Percentiles rank a stretch among this genome's conserved stretches.
phyloP scores from a whole-genome alignment of 2,329 filamentous ascomycete genomes.

The Monilinia laxa region DNA sequence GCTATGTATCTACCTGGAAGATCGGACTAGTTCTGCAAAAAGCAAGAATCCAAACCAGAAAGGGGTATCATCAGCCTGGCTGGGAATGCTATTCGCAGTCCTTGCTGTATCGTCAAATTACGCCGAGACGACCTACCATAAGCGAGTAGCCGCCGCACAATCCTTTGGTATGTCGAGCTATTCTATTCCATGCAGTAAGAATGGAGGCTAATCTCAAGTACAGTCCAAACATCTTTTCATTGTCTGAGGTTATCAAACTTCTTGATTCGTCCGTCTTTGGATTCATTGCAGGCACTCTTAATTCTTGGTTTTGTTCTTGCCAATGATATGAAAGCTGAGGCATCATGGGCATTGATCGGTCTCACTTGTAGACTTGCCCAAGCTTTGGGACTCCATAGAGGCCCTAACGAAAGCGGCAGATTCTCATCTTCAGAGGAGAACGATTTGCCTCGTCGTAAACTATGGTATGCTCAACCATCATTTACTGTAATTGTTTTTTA shows the following conservation, averaged over 20 bases:
- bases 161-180: conserved; percentile 46
- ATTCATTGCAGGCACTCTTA: conserved; percentile 64
- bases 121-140: conserved; percentile 58
- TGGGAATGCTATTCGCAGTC: conserved; percentile 64
- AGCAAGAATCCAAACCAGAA: conserved; percentile 35
- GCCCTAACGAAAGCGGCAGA: conserved; percentile 34
- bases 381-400: conserved; percentile 58
- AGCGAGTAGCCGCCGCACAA: conserved; percentile 43
- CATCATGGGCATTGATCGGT: conserved; percentile 64
- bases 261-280: conserved; percentile 60
- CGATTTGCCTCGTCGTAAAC: conserved; percentile 36
- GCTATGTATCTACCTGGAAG: conserved; percentile 64
- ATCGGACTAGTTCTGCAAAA: conserved; percentile 51
- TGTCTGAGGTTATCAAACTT: conserved; percentile 64
- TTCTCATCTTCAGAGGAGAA: conserved; percentile 36
- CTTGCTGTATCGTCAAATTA: conserved; percentile 66
- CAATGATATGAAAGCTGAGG: conserved; percentile 70
- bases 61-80: conserved; percentile 60
- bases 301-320: conserved; percentile 63
- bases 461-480: conserved; percentile 33
- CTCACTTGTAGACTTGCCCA: conserved; percentile 65
- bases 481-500: neutral
- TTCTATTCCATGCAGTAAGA: neutral
- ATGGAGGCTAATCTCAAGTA: conserved; percentile 3
- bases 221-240: conserved; percentile 53